Base-by-base conservation (phyloP, 495 filamentous ascomycete species). In the Aspergillus homomorphus region DNA sequence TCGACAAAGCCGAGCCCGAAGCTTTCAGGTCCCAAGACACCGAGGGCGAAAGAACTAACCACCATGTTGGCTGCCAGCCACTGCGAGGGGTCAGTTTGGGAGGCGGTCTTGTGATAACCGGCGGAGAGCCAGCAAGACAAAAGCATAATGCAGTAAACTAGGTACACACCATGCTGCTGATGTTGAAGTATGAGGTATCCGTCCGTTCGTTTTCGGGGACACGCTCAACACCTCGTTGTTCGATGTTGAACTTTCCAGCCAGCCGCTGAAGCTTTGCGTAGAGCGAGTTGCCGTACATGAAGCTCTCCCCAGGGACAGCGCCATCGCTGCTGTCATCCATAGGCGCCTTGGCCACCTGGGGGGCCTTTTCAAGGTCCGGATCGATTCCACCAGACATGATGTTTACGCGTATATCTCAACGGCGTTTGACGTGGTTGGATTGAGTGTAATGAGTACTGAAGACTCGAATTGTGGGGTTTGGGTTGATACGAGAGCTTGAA, bases 1-100 rank as follows among this genome's bases (percentile, higher is more conserved):
- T 93, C 89, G 45, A 89, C 77, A 62, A 91, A 92, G 20, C 88
- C 87, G 14, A 93, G 79, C 21, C 71, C 58, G 71, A 90, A 93
- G 48, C 87, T 70, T 1, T 84, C 80, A 38, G 84, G 75, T n/a
- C 79, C 85, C 5, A 93, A 77, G 3, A 87, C 86, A 54, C 89
- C 90, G 58, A 95, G 85, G 30, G 89, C 89, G 64, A 95, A 93
- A 15, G 89, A 87, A 41, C 86, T 87, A 48, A 92, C 85, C 52
- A 90, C 87, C 86, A 93, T 88, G 72, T 93, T 93, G 59, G 88
- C 87, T 0, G 89, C 87, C 51, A 91, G 70, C 90, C 90, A 93
- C 90, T 92, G 66, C 62, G 52, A 53, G 53, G 59, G 62, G 69
- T 72, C 62, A 72, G 68, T 66, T 53, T 48, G 54, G 59, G 51